phyloP scores from a whole-genome alignment of 2,329 filamentous ascomycete genomes.

The Sporothrix protearum region DNA sequence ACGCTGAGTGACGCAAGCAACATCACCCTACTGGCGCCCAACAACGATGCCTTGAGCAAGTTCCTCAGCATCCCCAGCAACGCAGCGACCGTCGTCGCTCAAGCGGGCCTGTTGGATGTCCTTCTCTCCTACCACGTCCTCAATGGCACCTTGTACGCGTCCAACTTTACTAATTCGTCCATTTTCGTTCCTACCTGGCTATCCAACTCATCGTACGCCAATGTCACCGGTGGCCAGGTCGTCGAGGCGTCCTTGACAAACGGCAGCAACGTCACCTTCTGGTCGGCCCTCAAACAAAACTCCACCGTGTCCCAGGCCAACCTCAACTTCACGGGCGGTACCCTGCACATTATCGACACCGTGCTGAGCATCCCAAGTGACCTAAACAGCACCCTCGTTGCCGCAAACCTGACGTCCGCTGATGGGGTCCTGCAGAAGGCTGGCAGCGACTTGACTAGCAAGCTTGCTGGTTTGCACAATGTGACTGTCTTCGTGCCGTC shows the following conservation, averaged over 20 bases:
- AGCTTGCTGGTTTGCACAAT: background rate
- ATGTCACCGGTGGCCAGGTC: constrained; percentile 5
- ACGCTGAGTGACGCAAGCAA: background rate
- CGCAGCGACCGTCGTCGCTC: background rate
- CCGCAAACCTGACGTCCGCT: background rate
- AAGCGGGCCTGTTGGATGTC: background rate
- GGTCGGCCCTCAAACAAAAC: background rate
- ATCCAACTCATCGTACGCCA: constrained; percentile 6
- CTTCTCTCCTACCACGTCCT: constrained; percentile 8
- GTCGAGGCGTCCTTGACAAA: background rate
- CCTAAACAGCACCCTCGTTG: background rate
- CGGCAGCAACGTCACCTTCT: constrained; percentile 10
- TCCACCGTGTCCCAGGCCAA: background rate
- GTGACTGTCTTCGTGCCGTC: constrained; percentile 8
- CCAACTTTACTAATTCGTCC: constrained; percentile 12
- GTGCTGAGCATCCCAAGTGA: constrained; percentile 1
- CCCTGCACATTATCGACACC: constrained; percentile 6
- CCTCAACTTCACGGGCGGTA: constrained; percentile 12
- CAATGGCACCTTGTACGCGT: constrained; percentile 7
- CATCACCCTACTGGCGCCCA: constrained; percentile 8
- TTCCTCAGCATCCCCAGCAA: background rate
- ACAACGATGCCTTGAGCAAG: constrained; percentile 4
- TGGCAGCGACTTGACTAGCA: background rate
- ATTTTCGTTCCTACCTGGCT: background rate
- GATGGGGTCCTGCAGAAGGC: background rate